Base-by-base conservation (phyloP, 352 stramenopile species). In the Pythium monospermum region DNA sequence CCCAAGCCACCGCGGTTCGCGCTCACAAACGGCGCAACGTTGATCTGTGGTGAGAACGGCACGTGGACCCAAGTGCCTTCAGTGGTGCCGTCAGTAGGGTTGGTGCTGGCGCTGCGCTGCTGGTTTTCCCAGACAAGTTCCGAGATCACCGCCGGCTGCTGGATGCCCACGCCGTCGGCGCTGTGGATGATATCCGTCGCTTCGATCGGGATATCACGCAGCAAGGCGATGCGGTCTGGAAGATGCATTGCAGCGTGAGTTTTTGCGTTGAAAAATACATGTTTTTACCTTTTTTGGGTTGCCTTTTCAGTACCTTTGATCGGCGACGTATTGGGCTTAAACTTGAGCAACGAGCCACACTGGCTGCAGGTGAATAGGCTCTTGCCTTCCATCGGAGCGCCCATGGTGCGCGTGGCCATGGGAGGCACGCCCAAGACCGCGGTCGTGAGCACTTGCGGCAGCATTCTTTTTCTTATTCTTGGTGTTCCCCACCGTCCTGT, bases 341-440 rank as follows among this genome's bases (percentile, higher is more conserved):
- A 87, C 49, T 87, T 89, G 62, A 89, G 75, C 52, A 89, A 53
- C 22, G 75, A 66, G 33, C 73, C 75, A 52, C 78, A 89, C 40
- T 83, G 69, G 54, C 81, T 73, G 48, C 78, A 89, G 53, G 75
- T 89, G 40, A 89, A 89, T 21, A 89, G 61, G 42, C 73, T 85
- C 44, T 89, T 89, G 28, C 78, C 78, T 43, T 89, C 78, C 60
- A 89, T 84, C 30, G 71, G 66, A 42, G 78, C 42, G 37, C 47
- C 54, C 19, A 44, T 21, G 19, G 57, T 47, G 40, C 59, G 64
- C 35, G 57, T 41, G 28, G 16, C n/a, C 48, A 58, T 58, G 33
- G 48, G 43, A 32, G 42, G 49, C 41, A 58, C 49, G 2, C 36
- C 37, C 39, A 42, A 28, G 22, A 49, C 32, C n/a, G 42, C 45